These are phyloP conservation scores for Lasiosphaeris hirsuta DNA, from an alignment of 495 filamentous ascomycete species.

Conservation along the genomic window DNA sequence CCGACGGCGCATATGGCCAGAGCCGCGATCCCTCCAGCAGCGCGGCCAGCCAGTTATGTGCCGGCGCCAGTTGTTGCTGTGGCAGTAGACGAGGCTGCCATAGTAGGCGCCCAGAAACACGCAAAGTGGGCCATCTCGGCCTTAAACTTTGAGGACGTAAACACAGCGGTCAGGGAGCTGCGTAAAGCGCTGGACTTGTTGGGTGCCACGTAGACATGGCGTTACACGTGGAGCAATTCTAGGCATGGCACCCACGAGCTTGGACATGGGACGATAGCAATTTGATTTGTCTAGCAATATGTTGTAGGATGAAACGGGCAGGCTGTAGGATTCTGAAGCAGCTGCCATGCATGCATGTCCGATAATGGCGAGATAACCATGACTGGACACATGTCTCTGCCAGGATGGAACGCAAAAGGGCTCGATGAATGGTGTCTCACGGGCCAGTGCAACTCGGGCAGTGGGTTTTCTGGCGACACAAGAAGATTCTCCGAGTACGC, in stretches of 20 bases:
- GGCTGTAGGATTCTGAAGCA: conserved; percentile 9
- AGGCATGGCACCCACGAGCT: neutral
- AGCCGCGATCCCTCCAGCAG: conserved; percentile 11
- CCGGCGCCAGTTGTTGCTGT: conserved; percentile 15
- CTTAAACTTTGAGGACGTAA: conserved; percentile 91
- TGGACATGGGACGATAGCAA: neutral
- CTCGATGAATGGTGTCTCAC: neutral
- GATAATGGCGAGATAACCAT: neutral
- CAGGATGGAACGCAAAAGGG: neutral
- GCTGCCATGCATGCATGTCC: conserved; percentile 6
- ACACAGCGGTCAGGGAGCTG: conserved; percentile 85
- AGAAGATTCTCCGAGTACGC: conserved; percentile 2
- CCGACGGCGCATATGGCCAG: conserved; percentile 18
- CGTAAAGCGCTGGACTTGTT: conserved; percentile 66
- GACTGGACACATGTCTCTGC: conserved; percentile 1
- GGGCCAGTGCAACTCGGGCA: conserved; percentile 2
- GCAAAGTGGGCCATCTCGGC: conserved; percentile 97
- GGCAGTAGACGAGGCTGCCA: conserved; percentile 66
- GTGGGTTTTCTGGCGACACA: neutral
- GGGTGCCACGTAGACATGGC: conserved; percentile 44
- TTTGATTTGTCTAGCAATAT: conserved; percentile 3
- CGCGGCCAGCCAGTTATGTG: conserved; percentile 12
- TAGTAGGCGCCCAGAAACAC: conserved; percentile 84
- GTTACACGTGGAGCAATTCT: neutral
- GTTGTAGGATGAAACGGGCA: conserved; percentile 7